Base-by-base conservation (phyloP, 73 alveolate genomes). In the Paramecium octaurelia region DNA sequence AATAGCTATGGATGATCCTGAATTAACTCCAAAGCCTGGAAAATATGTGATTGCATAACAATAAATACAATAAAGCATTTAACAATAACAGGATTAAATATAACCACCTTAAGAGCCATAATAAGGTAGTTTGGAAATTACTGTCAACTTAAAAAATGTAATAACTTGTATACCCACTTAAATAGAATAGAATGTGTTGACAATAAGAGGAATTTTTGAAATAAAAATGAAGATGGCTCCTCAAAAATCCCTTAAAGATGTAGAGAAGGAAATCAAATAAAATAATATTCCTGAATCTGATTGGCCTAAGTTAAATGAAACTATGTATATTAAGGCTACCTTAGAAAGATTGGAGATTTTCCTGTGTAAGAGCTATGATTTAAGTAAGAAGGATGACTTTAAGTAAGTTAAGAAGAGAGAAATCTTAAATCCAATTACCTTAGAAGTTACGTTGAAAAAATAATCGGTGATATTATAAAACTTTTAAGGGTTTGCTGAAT, bases 1-100 rank as follows among this genome's bases (percentile, higher is more conserved):
- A 3, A 64, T 89, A 6, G 90, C 86, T 14, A 42, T 89, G 88
- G 94, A 89, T 70, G 60, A 77, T 69, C 86, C 92, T 44, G 59
- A 48, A 18, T 58, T 70, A 6, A 27, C 57, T 6, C 94, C 94
- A 40, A 21, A 23, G 18, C 94, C 91, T 20, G 68, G 86, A 10
- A 70, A 42, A 31, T 24, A 43, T 50, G 83, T 70, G 4, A 18
- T 7, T 54, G 11, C 6, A 2, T 76, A 40, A 18, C 2, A 42
- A 21, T 42, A 38, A 7, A 4, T 58, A 60, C 3, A 87, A 40
- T 64, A 86, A 58, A 12, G 10, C 29, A 9, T 6, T 10, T 64
- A 64, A 40, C 14, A 40, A 40, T 40, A 40, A 2, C 10, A 40
- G 10, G 48, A 40, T 40, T 40, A 40, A 40, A 8, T 40, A 8